These are phyloP conservation scores for Aurinia saxatilis DNA, from an alignment of 345 rosid genomes.

Conservation along the genomic window DNA sequence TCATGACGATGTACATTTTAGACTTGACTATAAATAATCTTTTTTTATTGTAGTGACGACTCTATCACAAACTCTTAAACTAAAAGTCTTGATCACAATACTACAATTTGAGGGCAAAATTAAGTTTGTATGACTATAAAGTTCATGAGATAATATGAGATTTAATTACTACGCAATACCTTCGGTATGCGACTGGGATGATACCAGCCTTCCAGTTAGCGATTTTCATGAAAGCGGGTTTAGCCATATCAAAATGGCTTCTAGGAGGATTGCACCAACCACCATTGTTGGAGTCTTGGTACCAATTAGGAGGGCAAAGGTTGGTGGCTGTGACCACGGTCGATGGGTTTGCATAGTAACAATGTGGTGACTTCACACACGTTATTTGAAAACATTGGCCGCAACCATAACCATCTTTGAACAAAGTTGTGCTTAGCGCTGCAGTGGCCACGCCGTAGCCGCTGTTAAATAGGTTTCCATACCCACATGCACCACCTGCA, in stretches of 20 bases:
- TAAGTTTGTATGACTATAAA: too few relatives aligned
- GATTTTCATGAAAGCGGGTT: conserved; percentile 44
- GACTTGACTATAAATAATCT: too few relatives aligned
- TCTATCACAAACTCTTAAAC: too few relatives aligned
- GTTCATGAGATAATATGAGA: background rate
- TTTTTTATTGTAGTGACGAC: too few relatives aligned
- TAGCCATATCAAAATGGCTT: conserved; percentile 68
- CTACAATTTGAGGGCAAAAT: too few relatives aligned
- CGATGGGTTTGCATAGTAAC: conserved; percentile 48
- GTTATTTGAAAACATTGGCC: conserved; percentile 74
- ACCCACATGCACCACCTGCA: conserved; percentile 94
- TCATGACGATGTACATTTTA: too few relatives aligned
- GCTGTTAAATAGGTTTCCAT: conserved; percentile 56
- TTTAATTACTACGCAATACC: conserved; percentile 21
- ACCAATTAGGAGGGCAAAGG: conserved; percentile 65
- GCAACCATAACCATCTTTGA: conserved; percentile 74
- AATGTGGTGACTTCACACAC: conserved; percentile 46
- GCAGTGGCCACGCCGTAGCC: conserved; percentile 72
- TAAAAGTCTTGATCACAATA: too few relatives aligned
- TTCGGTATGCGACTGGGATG: conserved; percentile 57
- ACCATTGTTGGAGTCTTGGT: conserved; percentile 40
- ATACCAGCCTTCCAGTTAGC: conserved; percentile 54
- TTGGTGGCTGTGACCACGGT: conserved; percentile 68
- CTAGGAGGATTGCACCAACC: conserved; percentile 82
- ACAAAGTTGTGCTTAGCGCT: conserved; percentile 68